A percentile compares a stretch with the other conserved stretches of the same genome.
phyloP scores from a whole-genome alignment of 352 stramenopile species.

The Globisporangium spinosum region DNA sequence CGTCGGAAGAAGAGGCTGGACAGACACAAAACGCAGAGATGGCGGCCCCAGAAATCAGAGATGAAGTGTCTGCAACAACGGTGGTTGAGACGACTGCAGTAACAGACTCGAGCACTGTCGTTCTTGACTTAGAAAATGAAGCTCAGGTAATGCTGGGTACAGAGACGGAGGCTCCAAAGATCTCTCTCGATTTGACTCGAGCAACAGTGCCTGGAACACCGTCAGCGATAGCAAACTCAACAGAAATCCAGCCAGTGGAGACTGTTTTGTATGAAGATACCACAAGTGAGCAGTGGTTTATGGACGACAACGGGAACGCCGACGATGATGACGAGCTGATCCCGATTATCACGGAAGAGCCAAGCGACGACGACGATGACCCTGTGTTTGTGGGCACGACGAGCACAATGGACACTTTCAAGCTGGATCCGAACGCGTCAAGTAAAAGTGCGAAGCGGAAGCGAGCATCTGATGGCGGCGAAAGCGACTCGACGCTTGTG shows the following conservation, averaged over 20 bases:
- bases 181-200: background rate
- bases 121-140: background rate
- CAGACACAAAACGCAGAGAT: background rate
- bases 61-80: background rate
- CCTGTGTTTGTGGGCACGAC: conserved; percentile 13
- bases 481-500: conserved; percentile 32
- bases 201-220: background rate
- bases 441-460: conserved; percentile 11
- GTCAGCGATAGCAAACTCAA: background rate
- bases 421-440: background rate
- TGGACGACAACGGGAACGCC: conserved; percentile 11
- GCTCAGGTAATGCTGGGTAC: background rate
- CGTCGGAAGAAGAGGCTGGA: background rate
- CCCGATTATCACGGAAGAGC: conserved; percentile 6
- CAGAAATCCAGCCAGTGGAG: background rate
- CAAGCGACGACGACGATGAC: conserved; percentile 12
- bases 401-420: conserved; percentile 1
- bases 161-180: background rate
- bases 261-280: background rate
- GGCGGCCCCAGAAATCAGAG: background rate
- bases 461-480: conserved; percentile 12
- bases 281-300: conserved; percentile 17
- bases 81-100: background rate
- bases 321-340: conserved; percentile 14
- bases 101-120: no score